Evolutionary conservation across 2,329 filamentous ascomycete species (phyloP).

Genomic region (Diaporthe batatas): DNA sequence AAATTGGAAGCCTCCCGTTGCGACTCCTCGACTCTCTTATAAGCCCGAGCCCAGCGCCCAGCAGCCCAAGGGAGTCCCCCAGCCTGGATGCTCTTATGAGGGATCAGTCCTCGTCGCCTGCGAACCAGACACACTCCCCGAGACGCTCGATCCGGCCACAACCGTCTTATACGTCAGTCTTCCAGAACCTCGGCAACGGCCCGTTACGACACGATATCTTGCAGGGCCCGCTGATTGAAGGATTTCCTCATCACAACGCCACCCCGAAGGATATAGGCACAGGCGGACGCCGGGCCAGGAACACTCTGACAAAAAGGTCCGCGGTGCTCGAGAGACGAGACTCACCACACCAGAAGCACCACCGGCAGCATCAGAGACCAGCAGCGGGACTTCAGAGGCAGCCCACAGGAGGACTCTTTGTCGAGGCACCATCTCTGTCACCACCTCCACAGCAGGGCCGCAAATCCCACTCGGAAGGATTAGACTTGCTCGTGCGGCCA

Average conservation of each 20-base stretch:
- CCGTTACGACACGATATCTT: conserved; percentile 11
- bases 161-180: conserved; percentile 18
- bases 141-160: neutral
- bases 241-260: conserved; percentile 32
- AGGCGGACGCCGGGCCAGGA: neutral
- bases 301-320: conserved; percentile 1
- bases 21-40: conserved; percentile 22
- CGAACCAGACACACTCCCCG: conserved; percentile 4
- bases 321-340: neutral
- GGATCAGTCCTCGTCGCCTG: neutral
- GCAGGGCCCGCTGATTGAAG: conserved; percentile 12
- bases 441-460: neutral
- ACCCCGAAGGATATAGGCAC: conserved; percentile 13
- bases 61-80: neutral
- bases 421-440: conserved; percentile 18
- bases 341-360: neutral
- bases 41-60: conserved; percentile 10
- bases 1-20: conserved; percentile 24
- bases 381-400: conserved; percentile 6
- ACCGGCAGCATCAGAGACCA: neutral
- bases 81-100: conserved; percentile 18
- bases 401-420: conserved; percentile 24
- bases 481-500: conserved; percentile 18
- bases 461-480: neutral
- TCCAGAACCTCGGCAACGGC: conserved; percentile 3